These are phyloP conservation scores for Amanita molliuscula DNA, from an alignment of 768 basidiomycete genomes.

Conservation along the genomic window DNA sequence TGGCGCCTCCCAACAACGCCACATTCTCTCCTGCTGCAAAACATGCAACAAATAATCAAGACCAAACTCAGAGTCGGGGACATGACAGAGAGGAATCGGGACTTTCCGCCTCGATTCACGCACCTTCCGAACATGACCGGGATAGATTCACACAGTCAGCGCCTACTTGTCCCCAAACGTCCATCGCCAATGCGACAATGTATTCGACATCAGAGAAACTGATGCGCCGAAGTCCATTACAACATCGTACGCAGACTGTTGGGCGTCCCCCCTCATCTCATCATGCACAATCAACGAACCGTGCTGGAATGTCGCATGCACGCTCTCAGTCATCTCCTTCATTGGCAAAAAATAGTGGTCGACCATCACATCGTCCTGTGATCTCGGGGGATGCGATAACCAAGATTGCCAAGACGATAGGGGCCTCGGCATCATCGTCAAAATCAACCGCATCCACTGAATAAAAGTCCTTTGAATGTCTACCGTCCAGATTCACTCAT, in stretches of 20 bases:
- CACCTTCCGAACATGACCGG: constrained; percentile 4
- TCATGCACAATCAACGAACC: constrained; percentile 35
- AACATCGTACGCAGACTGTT: constrained; percentile 49
- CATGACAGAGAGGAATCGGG: not conserved
- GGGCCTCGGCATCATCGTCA: constrained; percentile 14
- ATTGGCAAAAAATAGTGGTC: constrained; percentile 24
- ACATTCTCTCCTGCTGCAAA: not conserved
- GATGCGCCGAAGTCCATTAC: constrained; percentile 25
- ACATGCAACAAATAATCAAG: not conserved
- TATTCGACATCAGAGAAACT: constrained; percentile 14
- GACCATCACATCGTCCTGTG: constrained; percentile 50
- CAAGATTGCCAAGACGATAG: constrained; percentile 49
- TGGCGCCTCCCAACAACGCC: not conserved
- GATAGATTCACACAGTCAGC: constrained; percentile 21
- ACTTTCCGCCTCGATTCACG: constrained; percentile 11
- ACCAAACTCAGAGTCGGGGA: not conserved
- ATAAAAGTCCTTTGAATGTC: not conserved
- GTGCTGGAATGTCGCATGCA: constrained; percentile 30
- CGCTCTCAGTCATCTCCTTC: constrained; percentile 65
- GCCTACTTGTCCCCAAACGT: constrained; percentile 45
- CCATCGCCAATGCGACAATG: constrained; percentile 23
- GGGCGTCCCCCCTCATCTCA: constrained; percentile 28
- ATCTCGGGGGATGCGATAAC: constrained; percentile 67
- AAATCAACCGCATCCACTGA: constrained; percentile 16
- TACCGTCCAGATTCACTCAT: not conserved